Evolutionary conservation across 1,284 basidiomycete species (phyloP).

Genomic region (Amylostereum areolatum): DNA sequence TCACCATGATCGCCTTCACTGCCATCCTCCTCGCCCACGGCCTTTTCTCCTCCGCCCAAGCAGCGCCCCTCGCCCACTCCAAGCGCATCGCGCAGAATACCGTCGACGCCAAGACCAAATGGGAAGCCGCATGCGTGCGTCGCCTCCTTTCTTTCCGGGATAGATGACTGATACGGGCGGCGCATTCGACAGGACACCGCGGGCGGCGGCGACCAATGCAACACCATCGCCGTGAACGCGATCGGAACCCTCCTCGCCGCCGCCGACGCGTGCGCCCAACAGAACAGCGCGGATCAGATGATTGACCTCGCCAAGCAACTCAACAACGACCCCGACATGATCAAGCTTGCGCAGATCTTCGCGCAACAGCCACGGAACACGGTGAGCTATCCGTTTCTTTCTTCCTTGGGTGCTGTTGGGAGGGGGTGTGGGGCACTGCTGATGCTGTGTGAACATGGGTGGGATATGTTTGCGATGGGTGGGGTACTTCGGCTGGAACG

Average conservation of each 20-base stretch:
- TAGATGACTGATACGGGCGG: conserved; percentile 1
- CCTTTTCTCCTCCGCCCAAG: conserved; percentile 19
- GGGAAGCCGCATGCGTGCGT: conserved; percentile 36
- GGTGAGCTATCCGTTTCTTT: no score
- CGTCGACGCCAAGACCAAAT: conserved; percentile 29
- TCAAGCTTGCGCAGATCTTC: conserved; percentile 52
- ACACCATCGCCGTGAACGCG: conserved; percentile 43
- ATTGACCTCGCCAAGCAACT: conserved; percentile 59
- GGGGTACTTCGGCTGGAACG: no score
- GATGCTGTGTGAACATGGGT: no score
- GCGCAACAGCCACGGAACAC: conserved; percentile 53
- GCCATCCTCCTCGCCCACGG: conserved; percentile 6
- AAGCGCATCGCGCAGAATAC: conserved; percentile 39
- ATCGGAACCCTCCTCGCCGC: conserved; percentile 47
- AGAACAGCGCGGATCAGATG: conserved; percentile 57
- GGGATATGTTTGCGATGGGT: no score
- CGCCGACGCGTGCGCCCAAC: conserved; percentile 54
- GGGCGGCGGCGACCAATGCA: conserved; percentile 48
- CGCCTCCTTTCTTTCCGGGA: no score
- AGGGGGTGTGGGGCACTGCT: no score
- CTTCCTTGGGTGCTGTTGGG: no score
- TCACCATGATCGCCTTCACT: conserved; percentile 11
- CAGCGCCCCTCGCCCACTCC: no score
- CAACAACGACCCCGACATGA: conserved; percentile 49
- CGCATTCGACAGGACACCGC: conserved; percentile 31